Evolutionary conservation across 768 basidiomycete genomes (phyloP).

Genomic region (Xerocomellus chrysenteron): DNA sequence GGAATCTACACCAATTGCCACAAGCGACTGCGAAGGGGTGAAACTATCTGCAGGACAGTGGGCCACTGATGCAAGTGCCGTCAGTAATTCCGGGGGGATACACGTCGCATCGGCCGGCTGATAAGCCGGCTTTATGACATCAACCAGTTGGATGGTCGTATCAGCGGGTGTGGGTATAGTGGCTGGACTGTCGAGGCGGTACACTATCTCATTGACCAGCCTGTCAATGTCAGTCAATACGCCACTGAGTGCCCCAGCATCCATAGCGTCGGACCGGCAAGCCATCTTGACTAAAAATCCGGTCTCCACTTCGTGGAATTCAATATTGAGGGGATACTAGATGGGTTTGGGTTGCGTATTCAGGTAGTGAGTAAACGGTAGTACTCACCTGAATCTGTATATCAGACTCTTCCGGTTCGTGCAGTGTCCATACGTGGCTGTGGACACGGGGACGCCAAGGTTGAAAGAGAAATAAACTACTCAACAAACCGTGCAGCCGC

Average conservation of each 20-base stretch:
- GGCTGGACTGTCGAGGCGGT: constrained; percentile 17
- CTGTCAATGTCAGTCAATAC: constrained; percentile 19
- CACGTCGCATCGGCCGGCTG: not conserved
- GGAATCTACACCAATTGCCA: constrained; percentile 47
- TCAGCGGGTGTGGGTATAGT: not conserved
- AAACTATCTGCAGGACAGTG: constrained; percentile 33
- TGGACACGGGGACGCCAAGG: constrained; percentile 14
- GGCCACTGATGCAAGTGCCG: constrained; percentile 15
- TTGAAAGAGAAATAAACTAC: constrained; percentile 47
- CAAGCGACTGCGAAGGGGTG: constrained; percentile 35
- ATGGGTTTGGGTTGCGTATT: not conserved
- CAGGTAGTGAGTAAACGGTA: not conserved
- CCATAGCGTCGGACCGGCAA: constrained; percentile 33
- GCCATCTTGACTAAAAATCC: constrained; percentile 38
- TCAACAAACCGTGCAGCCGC: constrained; percentile 35
- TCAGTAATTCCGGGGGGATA: constrained; percentile 12
- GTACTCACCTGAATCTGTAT: constrained; percentile 31
- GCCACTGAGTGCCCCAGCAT: constrained; percentile 17
- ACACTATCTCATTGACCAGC: constrained; percentile 21
- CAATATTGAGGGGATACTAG: constrained; percentile 47
- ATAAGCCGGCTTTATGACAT: not conserved
- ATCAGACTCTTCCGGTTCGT: constrained; percentile 13
- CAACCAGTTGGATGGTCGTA: not conserved
- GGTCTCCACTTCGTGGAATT: constrained; percentile 34
- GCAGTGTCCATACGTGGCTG: constrained; percentile 24